These are phyloP conservation scores for Penicillium paradoxum DNA, from an alignment of 495 filamentous ascomycete genomes.

Conservation along the genomic window DNA sequence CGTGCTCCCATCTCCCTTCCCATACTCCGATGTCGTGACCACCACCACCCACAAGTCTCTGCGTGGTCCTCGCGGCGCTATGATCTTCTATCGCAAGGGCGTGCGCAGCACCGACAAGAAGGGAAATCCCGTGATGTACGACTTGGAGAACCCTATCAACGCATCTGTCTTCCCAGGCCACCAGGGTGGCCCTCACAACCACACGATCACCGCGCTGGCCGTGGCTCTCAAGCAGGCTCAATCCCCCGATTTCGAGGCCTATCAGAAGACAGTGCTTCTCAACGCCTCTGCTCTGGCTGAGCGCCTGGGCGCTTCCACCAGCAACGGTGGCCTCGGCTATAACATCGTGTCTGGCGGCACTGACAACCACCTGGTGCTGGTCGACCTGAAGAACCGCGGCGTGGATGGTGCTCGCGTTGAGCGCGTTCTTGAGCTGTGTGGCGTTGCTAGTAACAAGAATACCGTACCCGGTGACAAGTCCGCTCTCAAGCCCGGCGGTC, in stretches of 20 bases:
- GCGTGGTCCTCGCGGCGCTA: conserved; percentile 87
- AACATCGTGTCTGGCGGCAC: conserved; percentile 89
- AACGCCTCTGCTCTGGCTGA: conserved; percentile 84
- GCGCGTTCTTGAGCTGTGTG: conserved; percentile 87
- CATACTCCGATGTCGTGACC: conserved; percentile 86
- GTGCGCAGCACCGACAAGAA: conserved; percentile 84
- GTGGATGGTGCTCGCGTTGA: conserved; percentile 94
- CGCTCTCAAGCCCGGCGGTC: conserved; percentile 83
- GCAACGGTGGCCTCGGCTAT: conserved; percentile 77
- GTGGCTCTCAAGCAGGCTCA: conserved; percentile 94
- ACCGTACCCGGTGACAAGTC: conserved; percentile 95
- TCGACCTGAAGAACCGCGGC: conserved; percentile 87
- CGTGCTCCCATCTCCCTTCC: conserved; percentile 86
- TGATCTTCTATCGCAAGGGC: conserved; percentile 97
- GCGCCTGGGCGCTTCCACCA: conserved; percentile 65
- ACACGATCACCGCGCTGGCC: conserved; percentile 92
- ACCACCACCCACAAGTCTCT: conserved; percentile 99
- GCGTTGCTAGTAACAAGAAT: conserved; percentile 97
- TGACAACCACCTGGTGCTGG: conserved; percentile 92
- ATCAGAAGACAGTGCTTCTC: conserved; percentile 79
- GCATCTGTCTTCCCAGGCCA: conserved; percentile 97
- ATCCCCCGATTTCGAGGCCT: conserved; percentile 77
- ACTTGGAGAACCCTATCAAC: conserved; percentile 93
- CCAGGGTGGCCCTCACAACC: conserved; percentile 97
- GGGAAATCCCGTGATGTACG: conserved; percentile 77